Evolutionary conservation across 2,329 filamentous ascomycete genomes (phyloP), one percentile per base, ranked within the genome.

Genomic region (Botrytis sinoallii): DNA sequence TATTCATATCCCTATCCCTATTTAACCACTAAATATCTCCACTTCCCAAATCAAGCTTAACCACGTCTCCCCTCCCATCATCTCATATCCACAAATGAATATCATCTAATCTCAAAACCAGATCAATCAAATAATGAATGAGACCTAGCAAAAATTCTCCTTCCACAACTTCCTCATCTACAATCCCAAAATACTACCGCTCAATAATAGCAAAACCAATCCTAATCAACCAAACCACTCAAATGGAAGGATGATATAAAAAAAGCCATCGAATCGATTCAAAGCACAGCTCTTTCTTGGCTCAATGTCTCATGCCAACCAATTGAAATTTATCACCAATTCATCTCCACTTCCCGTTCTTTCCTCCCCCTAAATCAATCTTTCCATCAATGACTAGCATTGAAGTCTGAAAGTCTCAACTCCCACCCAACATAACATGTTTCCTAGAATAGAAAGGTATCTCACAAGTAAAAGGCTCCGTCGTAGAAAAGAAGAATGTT

Each of bases 371-470:
- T 32, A 16, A 22, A 46, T 32, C 18, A 25, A 18, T 46, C 35
- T 32, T 38, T 32, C 55, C 35, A n/a, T 60, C 67, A 60, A 70
- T 70, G 67, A 70, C 67, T 70, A 70, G 67, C 67, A 70, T 60
- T 22, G 40, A 70, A 70, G 46, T n/a, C 29, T 60, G 16, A 70
- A 60, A 70, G n/a, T 35, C 52, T 38, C 68, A 38, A 22, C 57
- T 38, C 32, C 40, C 59, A 71, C 60, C 32, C n/a, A 59, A 46
- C 40, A 40, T 52, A 68, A 38, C 16, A 55, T 57, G 25, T 68
- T 44, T 46, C 29, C 38, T 35, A 44, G 25, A 32, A 69, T 42
- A 60, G 52, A 42, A 71, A 71, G 44, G 70, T 66, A 42, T 44
- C 70, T 65, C 60, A 44, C 57, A 66, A 40, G 29, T 44, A 71